Evolutionary conservation across 495 filamentous ascomycete genomes (phyloP).

Genomic region (Thermothielavioides terrestris): DNA sequence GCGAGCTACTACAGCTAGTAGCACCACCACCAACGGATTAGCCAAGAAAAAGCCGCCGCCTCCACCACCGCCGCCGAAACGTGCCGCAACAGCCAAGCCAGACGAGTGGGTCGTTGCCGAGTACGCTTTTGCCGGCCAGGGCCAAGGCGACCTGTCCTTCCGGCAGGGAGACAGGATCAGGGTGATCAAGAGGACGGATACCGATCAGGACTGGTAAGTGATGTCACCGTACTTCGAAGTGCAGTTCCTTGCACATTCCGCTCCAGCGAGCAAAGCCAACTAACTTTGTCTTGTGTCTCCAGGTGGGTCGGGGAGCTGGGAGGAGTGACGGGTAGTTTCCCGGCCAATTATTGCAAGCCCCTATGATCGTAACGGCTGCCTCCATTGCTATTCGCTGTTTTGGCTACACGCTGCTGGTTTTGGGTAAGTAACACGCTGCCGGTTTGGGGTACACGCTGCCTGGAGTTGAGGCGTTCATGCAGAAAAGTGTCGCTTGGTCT

Average conservation of each 20-base stretch:
- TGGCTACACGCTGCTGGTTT: too few relatives aligned
- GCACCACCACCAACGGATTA: not conserved
- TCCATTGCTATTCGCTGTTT: not conserved
- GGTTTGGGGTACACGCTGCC: too few relatives aligned
- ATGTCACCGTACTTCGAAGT: too few relatives aligned
- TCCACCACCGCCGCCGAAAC: constrained; percentile 61
- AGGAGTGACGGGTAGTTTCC: constrained; percentile 70
- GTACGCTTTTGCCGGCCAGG: constrained; percentile 70
- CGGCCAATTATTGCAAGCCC: constrained; percentile 76
- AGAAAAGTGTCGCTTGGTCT: too few relatives aligned
- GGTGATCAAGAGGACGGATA: constrained; percentile 75
- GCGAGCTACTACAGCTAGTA: too few relatives aligned
- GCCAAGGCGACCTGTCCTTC: constrained; percentile 69
- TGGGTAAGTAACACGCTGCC: not conserved
- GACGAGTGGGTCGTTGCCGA: constrained; percentile 67
- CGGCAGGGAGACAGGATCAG: constrained; percentile 76
- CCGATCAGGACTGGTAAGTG: constrained; percentile 70
- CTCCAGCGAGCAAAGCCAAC: not conserved
- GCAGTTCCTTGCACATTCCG: not conserved
- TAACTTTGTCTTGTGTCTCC: not conserved
- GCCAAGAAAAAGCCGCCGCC: constrained; percentile 44
- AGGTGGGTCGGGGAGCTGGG: constrained; percentile 76
- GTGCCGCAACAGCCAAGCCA: constrained; percentile 32
- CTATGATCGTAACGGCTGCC: not conserved
- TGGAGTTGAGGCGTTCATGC: too few relatives aligned